phyloP scores from a whole-genome alignment of 495 filamentous ascomycete genomes.

The Penicillium paradoxum region DNA sequence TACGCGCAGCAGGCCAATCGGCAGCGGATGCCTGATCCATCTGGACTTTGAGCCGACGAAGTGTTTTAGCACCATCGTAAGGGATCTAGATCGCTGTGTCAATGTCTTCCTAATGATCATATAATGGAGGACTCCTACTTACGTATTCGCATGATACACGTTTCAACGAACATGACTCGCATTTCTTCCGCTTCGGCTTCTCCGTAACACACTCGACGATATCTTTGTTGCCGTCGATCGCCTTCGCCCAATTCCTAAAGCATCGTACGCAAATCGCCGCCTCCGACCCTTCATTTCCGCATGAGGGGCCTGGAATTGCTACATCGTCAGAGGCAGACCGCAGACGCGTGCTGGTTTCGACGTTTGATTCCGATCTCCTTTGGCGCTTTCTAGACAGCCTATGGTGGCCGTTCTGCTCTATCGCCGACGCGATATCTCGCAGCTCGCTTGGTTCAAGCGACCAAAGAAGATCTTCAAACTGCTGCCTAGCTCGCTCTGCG shows the following conservation, averaged over 20 bases:
- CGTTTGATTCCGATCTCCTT: neutral
- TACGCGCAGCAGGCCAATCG: neutral
- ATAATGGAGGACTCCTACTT: neutral
- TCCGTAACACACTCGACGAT: neutral
- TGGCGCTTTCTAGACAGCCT: neutral
- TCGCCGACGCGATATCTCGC: neutral
- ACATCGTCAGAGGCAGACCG: neutral
- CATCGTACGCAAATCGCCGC: neutral
- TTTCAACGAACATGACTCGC: neutral
- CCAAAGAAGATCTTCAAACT: neutral
- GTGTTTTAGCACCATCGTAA: neutral
- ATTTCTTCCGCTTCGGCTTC: neutral
- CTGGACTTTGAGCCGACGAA: neutral
- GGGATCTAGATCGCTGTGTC: neutral
- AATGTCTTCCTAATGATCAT: neutral
- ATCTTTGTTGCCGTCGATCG: neutral
- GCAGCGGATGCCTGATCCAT: neutral
- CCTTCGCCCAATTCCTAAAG: neutral
- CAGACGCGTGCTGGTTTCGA: neutral
- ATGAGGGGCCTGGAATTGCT: neutral
- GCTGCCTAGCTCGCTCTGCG: neutral
- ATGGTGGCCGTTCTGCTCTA: neutral
- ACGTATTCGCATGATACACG: neutral
- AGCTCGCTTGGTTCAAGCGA: neutral
- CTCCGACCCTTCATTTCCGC: neutral